Percentiles rank a stretch among this genome's conserved stretches.
Evolutionary conservation across 2,329 filamentous ascomycete genomes (phyloP).

Genomic region (Paraphoma chrysanthemicola): DNA sequence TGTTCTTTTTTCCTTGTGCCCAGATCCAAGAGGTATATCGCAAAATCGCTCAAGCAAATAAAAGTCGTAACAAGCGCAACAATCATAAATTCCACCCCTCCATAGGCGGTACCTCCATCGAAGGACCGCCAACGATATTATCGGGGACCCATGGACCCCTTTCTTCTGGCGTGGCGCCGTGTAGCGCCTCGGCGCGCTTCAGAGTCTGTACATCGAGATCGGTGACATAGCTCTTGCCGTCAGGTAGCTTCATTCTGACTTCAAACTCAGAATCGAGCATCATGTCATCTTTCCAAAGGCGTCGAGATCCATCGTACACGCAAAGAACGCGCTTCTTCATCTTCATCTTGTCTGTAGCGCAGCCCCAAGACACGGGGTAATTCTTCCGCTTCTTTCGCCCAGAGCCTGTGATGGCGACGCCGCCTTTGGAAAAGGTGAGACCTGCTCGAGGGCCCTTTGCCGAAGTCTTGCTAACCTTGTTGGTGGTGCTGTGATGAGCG

Average conservation of each 20-base stretch:
- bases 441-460: constrained; percentile 57
- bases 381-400: constrained; percentile 91
- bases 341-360: constrained; percentile 90
- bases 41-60: neutral
- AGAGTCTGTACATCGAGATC: constrained; percentile 92
- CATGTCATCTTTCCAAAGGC: constrained; percentile 98
- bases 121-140: constrained; percentile 57
- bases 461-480: constrained; percentile 49
- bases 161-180: constrained; percentile 80
- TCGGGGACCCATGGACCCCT: constrained; percentile 84
- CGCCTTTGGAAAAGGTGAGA: constrained; percentile 79
- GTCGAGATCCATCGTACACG: constrained; percentile 85
- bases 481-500: constrained; percentile 16
- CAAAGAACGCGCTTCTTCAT: constrained; percentile 97
- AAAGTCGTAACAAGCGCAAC: neutral
- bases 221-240: constrained; percentile 80
- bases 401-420: constrained; percentile 63
- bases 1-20: neutral
- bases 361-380: constrained; percentile 94
- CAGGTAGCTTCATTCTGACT: constrained; percentile 77
- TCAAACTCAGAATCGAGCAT: constrained; percentile 96
- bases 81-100: neutral
- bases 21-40: neutral
- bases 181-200: constrained; percentile 84
- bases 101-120: neutral